phyloP scores from a whole-genome alignment of 106 monocot species.

The Posidonia australis region DNA sequence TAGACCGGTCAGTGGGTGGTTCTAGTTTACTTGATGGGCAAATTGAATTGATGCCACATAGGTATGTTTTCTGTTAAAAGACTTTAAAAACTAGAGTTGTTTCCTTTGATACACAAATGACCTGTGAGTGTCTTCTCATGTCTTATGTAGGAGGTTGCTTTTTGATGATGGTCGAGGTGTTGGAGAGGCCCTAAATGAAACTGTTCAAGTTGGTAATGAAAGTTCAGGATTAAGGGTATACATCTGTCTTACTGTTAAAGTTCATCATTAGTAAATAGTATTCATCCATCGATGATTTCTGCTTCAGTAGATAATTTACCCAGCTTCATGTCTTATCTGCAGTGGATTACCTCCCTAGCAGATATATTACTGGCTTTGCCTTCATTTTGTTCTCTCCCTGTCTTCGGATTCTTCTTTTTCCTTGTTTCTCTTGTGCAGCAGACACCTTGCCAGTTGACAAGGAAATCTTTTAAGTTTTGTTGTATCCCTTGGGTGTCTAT shows the following conservation, averaged over 20 bases:
- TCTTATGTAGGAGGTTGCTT: slow-evolving; percentile 59
- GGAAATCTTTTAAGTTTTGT: too few species aligned
- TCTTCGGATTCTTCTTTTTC: too few species aligned
- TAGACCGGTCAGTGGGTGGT: slow-evolving; percentile 83
- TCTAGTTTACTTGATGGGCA: slow-evolving; percentile 83
- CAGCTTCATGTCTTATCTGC: slow-evolving; percentile 1
- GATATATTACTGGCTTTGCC: neutral
- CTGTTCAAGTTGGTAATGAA: slow-evolving; percentile 30
- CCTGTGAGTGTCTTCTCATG: neutral
- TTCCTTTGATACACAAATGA: neutral
- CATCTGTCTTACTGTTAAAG: neutral
- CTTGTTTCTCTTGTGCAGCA: too few species aligned
- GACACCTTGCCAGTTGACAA: too few species aligned
- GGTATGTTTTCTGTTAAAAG: slow-evolving; percentile 30
- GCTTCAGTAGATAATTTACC: neutral
- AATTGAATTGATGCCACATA: slow-evolving; percentile 91
- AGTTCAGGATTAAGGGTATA: slow-evolving; percentile 67
- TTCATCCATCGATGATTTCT: neutral
- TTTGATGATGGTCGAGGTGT: slow-evolving; percentile 89
- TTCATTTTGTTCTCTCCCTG: too few species aligned
- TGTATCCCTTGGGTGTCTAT: too few species aligned
- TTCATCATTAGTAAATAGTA: neutral
- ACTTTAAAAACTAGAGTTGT: neutral
- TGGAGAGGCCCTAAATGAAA: slow-evolving; percentile 86
- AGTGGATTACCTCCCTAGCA: neutral